Conservation (phyloP, 768 basidiomycete species). For the Auricularia auricula-judae region DNA sequence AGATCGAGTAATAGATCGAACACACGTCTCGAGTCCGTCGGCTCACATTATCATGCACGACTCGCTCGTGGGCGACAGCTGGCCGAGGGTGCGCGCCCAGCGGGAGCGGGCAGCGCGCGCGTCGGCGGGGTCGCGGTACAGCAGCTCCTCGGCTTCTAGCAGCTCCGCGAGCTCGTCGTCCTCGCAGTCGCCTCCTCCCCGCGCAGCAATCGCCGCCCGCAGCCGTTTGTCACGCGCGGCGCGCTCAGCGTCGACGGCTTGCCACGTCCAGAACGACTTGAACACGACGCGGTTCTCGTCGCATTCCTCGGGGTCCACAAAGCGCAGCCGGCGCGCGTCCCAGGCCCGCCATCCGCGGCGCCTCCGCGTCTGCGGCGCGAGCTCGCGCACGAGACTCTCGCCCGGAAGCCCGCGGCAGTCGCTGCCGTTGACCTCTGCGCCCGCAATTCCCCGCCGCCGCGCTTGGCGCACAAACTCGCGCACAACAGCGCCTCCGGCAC, state of each 20-base stretch:
- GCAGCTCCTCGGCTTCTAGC: not conserved
- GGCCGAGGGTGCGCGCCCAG: not conserved
- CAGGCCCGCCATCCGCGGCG: conserved; percentile 66
- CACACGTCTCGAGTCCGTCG: not conserved
- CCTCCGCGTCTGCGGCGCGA: conserved; percentile 45
- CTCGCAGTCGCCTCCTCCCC: not conserved
- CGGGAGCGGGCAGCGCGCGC: not conserved
- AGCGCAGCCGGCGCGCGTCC: conserved; percentile 57
- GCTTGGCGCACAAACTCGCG: conserved; percentile 54
- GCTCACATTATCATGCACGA: not conserved
- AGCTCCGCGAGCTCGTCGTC: not conserved
- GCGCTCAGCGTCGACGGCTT: conserved; percentile 70
- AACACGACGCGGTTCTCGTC: conserved; percentile 60
- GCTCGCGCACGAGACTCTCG: conserved; percentile 52
- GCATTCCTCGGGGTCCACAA: conserved; percentile 72
- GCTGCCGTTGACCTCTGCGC: conserved; percentile 55
- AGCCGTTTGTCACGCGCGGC: conserved; percentile 55
- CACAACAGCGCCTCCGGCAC: conserved; percentile 48
- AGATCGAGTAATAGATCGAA: not conserved
- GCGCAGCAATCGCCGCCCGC: conserved; percentile 23
- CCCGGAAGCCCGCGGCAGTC: conserved; percentile 60
- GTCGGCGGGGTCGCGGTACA: not conserved
- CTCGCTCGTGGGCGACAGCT: not conserved
- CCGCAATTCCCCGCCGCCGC: conserved; percentile 32
- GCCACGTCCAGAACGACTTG: conserved; percentile 81